Evolutionary conservation across 495 filamentous ascomycete genomes (phyloP).

Genomic region (Polyplosphaeria fusca): DNA sequence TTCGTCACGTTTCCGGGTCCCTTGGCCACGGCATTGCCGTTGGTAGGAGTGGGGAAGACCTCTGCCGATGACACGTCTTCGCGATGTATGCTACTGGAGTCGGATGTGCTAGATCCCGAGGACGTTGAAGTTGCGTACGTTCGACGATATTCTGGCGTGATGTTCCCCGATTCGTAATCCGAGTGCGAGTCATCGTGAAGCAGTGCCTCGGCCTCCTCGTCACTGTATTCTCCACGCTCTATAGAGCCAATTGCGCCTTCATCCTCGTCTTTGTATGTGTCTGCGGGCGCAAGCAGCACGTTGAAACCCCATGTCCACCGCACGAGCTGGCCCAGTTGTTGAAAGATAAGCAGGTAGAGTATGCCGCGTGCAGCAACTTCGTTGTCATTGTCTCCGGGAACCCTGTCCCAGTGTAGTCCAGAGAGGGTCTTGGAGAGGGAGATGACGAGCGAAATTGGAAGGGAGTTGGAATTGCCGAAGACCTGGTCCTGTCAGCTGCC

Average conservation of each 20-base stretch:
- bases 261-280: constrained; percentile 61
- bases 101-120: constrained; percentile 10
- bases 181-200: constrained; percentile 34
- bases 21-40: constrained; percentile 37
- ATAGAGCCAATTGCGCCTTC: constrained; percentile 47
- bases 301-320: constrained; percentile 99
- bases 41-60: constrained; percentile 48
- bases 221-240: constrained; percentile 68
- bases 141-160: constrained; percentile 19
- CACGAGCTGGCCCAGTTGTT: constrained; percentile 92
- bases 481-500: constrained; percentile 49
- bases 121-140: constrained; percentile 25
- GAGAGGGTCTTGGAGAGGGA: constrained; percentile 87
- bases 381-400: constrained; percentile 88
- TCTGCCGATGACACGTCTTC: constrained; percentile 31
- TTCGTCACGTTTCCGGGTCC: constrained; percentile 31
- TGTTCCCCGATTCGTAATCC: constrained; percentile 31
- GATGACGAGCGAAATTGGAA: constrained; percentile 93
- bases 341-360: constrained; percentile 92
- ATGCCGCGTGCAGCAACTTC: constrained; percentile 93
- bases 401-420: constrained; percentile 88
- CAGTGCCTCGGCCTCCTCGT: constrained; percentile 46
- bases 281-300: constrained; percentile 77
- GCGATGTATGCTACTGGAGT: constrained; percentile 34
- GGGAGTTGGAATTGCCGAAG: constrained; percentile 97